A percentile compares a stretch with the other conserved stretches of the same genome.
phyloP scores from a whole-genome alignment of 768 basidiomycete species.

The Boletus eberwhitei region DNA sequence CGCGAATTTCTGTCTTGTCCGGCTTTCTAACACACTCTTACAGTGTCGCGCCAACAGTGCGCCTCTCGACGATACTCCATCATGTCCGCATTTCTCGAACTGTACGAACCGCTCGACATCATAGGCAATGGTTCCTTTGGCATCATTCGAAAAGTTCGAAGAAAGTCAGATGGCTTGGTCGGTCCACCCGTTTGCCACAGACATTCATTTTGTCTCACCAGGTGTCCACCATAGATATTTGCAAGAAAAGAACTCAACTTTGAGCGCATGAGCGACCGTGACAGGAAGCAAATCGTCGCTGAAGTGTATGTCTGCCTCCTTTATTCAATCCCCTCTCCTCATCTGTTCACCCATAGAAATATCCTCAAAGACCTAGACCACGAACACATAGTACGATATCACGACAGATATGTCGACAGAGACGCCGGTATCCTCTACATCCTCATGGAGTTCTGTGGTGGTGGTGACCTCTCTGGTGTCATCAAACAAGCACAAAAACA shows the following conservation, averaged over 20 bases:
- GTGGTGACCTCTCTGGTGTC: slow-evolving; percentile 86
- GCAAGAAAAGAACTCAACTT: slow-evolving; percentile 97
- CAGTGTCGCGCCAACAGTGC: slow-evolving; percentile 2
- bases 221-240: slow-evolving; percentile 51
- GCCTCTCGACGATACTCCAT: neutral
- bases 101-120: slow-evolving; percentile 84
- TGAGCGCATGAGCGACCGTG: slow-evolving; percentile 93
- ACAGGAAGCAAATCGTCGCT: slow-evolving; percentile 93
- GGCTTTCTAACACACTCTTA: neutral
- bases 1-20: slow-evolving; percentile 23
- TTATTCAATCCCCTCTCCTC: neutral
- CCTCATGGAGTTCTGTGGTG: slow-evolving; percentile 98
- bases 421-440: slow-evolving; percentile 92
- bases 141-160: slow-evolving; percentile 90
- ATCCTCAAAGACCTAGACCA: slow-evolving; percentile 95
- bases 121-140: slow-evolving; percentile 98
- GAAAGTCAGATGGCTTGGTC: slow-evolving; percentile 81
- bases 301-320: slow-evolving; percentile 75
- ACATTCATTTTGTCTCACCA: neutral
- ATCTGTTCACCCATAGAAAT: slow-evolving; percentile 52
- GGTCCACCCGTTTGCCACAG: slow-evolving; percentile 31
- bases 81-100: slow-evolving; percentile 53
- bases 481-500: slow-evolving; percentile 76
- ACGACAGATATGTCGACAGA: slow-evolving; percentile 88
- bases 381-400: slow-evolving; percentile 94